Base-by-base conservation (phyloP, 805 yeast genomes). In the Kodamaea leandrae region DNA sequence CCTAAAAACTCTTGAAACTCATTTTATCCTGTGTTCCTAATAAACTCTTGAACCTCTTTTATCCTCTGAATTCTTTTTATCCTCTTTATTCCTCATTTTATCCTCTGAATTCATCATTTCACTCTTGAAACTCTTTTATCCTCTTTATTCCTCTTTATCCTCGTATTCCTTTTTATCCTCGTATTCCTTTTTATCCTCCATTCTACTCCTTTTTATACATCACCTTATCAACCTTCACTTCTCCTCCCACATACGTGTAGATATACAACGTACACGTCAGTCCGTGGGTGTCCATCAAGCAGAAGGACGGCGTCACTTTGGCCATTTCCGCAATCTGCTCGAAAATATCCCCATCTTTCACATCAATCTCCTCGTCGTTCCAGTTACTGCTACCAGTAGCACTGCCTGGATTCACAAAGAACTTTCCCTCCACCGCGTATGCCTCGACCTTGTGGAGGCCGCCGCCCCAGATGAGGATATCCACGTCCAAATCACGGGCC, bases 361-460 rank as follows among this genome's bases (percentile, higher is more conserved):
- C 79, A 2, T 71, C 74, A 5, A 68, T 72, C 43, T 81, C 81
- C 64, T 81, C 78, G 53, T 81, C 83, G 37, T 60, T 64, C 23
- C 85, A 75, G 32, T 76, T 74, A 49, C 76, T 79, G 0, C 97
- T 96, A 18, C 99, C 99, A 0, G 97, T 90, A 30, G 95, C 95
- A 57, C 95, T 84, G 0, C 99, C 99, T 0, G 99, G 98, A 59
- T 87, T 91, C n/a, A 93, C 76, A 55, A 93, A 93, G 60, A 90
- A 87, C 62, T 86, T 87, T 16, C 95, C 95, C 49, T 89, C 98
- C 43, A 90, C 66, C 7, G 93, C 86, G 55, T 89, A 91, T 0
- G 97, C 96, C 57, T 91, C 98, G 4, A 88, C 95, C 49, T 80
- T 78, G 58, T 88, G 96, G 14, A 40, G 32, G 2, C 96, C 84